Evolutionary conservation across 2,329 filamentous ascomycete species (phyloP).

Genomic region (Fusarium chlamydosporum): DNA sequence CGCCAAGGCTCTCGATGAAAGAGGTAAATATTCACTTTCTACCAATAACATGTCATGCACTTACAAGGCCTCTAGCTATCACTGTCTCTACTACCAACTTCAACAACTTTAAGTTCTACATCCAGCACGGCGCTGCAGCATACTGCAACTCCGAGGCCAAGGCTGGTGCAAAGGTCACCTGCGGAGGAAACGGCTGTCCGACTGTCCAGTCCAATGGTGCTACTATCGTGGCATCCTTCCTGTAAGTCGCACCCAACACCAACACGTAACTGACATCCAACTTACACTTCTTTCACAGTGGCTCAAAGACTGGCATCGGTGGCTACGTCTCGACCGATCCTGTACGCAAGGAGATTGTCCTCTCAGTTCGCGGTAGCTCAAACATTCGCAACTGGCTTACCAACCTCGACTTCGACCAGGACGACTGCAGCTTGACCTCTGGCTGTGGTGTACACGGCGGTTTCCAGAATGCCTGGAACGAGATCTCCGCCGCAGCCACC

Average conservation of each 20-base stretch:
- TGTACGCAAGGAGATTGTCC: constrained; percentile 66
- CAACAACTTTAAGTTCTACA: constrained; percentile 62
- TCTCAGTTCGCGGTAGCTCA: constrained; percentile 71
- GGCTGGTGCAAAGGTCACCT: constrained; percentile 59
- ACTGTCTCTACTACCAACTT: constrained; percentile 50
- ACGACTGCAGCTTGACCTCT: constrained; percentile 51
- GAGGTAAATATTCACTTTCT: constrained; percentile 51
- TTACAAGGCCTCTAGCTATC: constrained; percentile 19
- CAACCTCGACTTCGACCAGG: constrained; percentile 59
- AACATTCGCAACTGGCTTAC: constrained; percentile 74
- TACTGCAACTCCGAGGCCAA: constrained; percentile 66
- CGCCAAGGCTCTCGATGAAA: constrained; percentile 49
- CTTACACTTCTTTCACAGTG: constrained; percentile 54
- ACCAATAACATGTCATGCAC: neutral
- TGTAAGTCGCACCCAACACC: constrained; percentile 50
- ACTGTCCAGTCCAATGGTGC: constrained; percentile 60
- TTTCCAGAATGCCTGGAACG: constrained; percentile 71
- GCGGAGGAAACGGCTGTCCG: constrained; percentile 61
- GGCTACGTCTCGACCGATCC: constrained; percentile 68
- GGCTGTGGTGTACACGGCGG: constrained; percentile 69
- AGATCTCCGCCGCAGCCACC: constrained; percentile 62
- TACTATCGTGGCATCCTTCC: constrained; percentile 61
- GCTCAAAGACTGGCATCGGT: constrained; percentile 60
- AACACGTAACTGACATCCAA: neutral
- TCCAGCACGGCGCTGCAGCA: constrained; percentile 65